A percentile compares a stretch with the other conserved stretches of the same genome.
Evolutionary conservation across 2,329 filamentous ascomycete species (phyloP).

Genomic region (Fusarium clavum): DNA sequence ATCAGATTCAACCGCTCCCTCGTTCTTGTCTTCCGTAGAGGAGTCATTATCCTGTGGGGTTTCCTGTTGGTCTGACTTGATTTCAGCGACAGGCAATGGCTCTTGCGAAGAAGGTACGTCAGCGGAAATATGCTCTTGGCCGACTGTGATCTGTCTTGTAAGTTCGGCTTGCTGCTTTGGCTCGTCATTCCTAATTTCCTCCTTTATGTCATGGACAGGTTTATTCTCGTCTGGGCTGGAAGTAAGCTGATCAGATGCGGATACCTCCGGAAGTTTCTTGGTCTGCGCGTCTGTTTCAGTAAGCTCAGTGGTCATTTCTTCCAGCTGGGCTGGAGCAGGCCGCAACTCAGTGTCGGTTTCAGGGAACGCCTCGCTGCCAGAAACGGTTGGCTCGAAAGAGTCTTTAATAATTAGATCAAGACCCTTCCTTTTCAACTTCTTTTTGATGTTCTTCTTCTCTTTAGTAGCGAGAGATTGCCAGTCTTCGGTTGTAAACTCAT

Average conservation of each 20-base stretch:
- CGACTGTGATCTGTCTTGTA: neutral
- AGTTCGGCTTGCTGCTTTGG: neutral
- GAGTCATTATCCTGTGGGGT: neutral
- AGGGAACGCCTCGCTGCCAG: neutral
- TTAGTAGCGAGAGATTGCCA: conserved; percentile 34
- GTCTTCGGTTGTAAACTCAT: conserved; percentile 20
- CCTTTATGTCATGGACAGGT: neutral
- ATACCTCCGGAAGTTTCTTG: neutral
- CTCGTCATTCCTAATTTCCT: neutral
- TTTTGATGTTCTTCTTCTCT: conserved; percentile 43
- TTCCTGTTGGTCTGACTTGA: conserved; percentile 18
- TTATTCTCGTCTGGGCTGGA: neutral
- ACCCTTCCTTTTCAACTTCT: conserved; percentile 37
- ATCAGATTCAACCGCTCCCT: neutral
- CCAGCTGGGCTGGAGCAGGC: neutral
- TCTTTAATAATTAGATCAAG: conserved; percentile 33
- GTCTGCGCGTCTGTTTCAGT: neutral
- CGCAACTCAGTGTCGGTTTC: neutral
- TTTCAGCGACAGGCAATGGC: neutral
- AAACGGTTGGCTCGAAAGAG: conserved; percentile 1
- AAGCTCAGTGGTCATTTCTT: neutral
- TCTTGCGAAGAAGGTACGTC: neutral
- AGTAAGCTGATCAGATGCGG: neutral
- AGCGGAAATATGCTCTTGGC: neutral
- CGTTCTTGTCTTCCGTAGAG: conserved; percentile 14